Base-by-base conservation (phyloP, 306 rosid genomes). In the Mimosa bimucronata region DNA sequence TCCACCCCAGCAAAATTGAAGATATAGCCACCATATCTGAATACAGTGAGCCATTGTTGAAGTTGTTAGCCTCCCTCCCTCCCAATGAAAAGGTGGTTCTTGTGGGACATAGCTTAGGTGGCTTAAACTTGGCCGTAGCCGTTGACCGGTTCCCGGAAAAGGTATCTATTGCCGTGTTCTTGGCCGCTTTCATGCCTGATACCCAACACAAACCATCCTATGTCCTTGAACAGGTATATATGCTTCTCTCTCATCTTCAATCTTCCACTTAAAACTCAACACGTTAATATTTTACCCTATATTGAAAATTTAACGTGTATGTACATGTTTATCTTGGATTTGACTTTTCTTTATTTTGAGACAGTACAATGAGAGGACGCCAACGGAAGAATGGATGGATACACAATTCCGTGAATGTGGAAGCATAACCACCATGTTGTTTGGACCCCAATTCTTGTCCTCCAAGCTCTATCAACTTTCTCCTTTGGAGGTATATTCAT, bases 71-170 rank as follows among this genome's bases (percentile, higher is more conserved):
- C 0, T 66, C 90, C 34, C 83, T 92, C 71, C 74, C 75, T 8
- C 71, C 71, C 4, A 19, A 77, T 40, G 88, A 92, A 25, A 89
- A 82, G 80, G 98, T 88, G 0, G 81, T 92, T 45, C 82, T 94
- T 2, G 94, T 92, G 0, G 98, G 97, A 0, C 97, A 94, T 55
- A 90, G 97, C 74, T 80, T 92, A 6, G 97, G 92, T 19, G 98
- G 97, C 15, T 1, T 90, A 5, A 92, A 11, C 77, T 46, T 94
- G 73, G 90, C 94, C 30, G 80, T 94, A 30, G 92, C 92, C 74
- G 89, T 86, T 90, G 98, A 94, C 2, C 75, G 38, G 1, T 88
- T 86, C 71, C 97, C 92, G 0, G 57, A 87, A 2, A 92, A 89
- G 77, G 72, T 92, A 0, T 84, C 86, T 0, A 80, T 64, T 13